Base-by-base conservation (phyloP, 805 yeast genomes). In the Saturnispora saitoi region DNA sequence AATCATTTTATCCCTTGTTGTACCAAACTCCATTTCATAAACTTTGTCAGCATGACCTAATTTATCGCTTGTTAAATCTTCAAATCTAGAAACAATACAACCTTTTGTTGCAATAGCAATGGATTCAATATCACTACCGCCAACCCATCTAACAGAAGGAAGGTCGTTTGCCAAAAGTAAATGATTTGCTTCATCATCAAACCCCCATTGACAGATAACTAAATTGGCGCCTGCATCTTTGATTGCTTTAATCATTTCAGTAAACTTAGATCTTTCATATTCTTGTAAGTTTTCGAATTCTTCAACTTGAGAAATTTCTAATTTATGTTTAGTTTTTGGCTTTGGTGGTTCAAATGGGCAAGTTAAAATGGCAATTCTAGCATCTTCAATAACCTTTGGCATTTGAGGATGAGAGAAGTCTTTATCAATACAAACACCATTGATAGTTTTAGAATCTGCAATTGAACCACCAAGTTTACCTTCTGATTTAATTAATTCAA, bases 271-370 rank as follows among this genome's bases (percentile, higher is more conserved):
- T 58, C 84, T 91, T 72, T 93, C 99, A 67, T 93, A 93, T 46
- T 78, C 78, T 71, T 95, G 99, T 63, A 93, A 76, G 54, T 80
- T 83, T 66, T 84, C 78, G 70, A 90, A 93, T 69, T 93, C 99
- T 60, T 90, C 97, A 19, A 89, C 96, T n/a, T 85, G 70, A 14
- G 91, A 78, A 54, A 91, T 91, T 65, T 91, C 96, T 59, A 91
- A 75, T 75, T 91, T 91, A 71, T 91, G 99, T 70, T 93, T 93
- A 22, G 99, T 93, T 72, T 93, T 93, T 57, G 99, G 99, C 71
- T 93, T 93, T 60, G 99, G 99, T 37, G 99, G 99, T 73, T 93
- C 99, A 64, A 93, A 93, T 58, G 99, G 98, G 72, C 98, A 91
- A 2, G 99, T 93, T 63, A 93, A 75, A 56, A 93, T 91, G 43